A percentile compares a stretch with the other conserved stretches of the same genome.
These are phyloP conservation scores for Puya raimondii DNA, from an alignment of 176 grass and related monocot species.

Conservation along the genomic window DNA sequence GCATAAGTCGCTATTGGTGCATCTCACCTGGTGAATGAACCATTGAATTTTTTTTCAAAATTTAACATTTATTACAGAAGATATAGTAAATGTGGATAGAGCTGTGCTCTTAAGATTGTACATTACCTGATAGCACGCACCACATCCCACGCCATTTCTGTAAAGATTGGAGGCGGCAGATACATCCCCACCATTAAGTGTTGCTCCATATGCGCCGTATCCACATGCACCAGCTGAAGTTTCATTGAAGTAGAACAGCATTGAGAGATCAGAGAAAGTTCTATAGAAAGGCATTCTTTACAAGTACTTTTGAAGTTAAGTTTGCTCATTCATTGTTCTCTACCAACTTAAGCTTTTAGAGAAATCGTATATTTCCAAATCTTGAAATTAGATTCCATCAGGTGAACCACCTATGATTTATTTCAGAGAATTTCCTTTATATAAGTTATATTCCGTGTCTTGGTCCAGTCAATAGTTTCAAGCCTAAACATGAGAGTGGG, in stretches of 20 bases:
- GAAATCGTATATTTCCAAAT: too few relatives aligned
- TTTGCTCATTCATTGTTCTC: too few relatives aligned
- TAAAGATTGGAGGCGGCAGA: constrained; percentile 54
- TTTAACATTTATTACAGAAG: neutral
- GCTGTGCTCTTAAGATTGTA: neutral
- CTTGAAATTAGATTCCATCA: too few relatives aligned
- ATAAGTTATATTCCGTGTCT: too few relatives aligned
- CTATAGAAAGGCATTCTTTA: too few relatives aligned
- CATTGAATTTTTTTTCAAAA: neutral
- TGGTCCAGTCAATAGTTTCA: too few relatives aligned
- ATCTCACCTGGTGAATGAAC: constrained; percentile 28
- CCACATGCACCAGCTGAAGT: constrained; percentile 48
- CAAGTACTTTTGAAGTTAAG: too few relatives aligned
- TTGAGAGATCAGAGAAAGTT: neutral
- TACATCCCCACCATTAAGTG: constrained; percentile 43
- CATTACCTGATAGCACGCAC: constrained; percentile 59
- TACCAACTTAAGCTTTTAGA: too few relatives aligned
- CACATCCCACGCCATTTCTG: constrained; percentile 63
- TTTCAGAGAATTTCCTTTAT: too few relatives aligned
- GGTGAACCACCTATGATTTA: too few relatives aligned
- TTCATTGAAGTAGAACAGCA: neutral
- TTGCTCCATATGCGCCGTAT: constrained; percentile 41
- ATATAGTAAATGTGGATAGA: neutral
- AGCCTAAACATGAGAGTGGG: too few relatives aligned
- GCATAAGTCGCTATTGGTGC: constrained; percentile 35